phyloP scores from a whole-genome alignment of 2,329 filamentous ascomycete genomes.

The Pseudomassariella vexata region DNA sequence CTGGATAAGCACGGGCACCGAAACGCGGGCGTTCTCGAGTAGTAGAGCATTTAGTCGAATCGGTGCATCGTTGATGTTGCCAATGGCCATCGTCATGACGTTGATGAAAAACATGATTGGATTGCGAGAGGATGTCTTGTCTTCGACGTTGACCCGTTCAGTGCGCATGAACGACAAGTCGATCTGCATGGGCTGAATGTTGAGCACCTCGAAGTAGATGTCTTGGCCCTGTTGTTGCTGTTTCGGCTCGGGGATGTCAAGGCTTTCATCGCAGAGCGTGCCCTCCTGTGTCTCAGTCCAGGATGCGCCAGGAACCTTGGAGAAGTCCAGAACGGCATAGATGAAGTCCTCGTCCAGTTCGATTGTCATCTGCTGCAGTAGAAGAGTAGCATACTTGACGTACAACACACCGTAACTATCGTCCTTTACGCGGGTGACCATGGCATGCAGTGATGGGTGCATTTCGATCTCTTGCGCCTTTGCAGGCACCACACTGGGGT shows the following conservation, averaged over 20 bases:
- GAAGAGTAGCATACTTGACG: constrained; percentile 92
- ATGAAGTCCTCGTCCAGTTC: constrained; percentile 98
- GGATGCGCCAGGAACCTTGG: constrained; percentile 83
- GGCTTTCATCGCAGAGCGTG: constrained; percentile 78
- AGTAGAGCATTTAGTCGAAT: constrained; percentile 90
- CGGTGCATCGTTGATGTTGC: constrained; percentile 97
- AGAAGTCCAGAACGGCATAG: constrained; percentile 90
- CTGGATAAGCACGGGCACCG: constrained; percentile 73
- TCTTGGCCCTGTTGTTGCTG: constrained; percentile 81
- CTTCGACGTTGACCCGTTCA: constrained; percentile 91
- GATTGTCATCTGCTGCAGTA: constrained; percentile 96
- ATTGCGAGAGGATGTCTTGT: constrained; percentile 84
- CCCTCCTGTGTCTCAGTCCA: constrained; percentile 77
- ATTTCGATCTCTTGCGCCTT: constrained; percentile 93
- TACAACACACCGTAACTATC: constrained; percentile 97
- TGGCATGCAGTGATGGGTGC: constrained; percentile 88
- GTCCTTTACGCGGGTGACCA: constrained; percentile 92
- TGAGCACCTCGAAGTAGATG: constrained; percentile 95
- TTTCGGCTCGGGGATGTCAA: constrained; percentile 89
- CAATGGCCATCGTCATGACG: constrained; percentile 97
- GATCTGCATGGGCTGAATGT: constrained; percentile 96
- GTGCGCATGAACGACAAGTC: constrained; percentile 96
- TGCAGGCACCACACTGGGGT: constrained; percentile 96
- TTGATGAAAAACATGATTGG: constrained; percentile 99
- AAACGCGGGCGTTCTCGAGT: constrained; percentile 91